Conservation (phyloP, 1,284 basidiomycete species). For the Ustilago lituana region DNA sequence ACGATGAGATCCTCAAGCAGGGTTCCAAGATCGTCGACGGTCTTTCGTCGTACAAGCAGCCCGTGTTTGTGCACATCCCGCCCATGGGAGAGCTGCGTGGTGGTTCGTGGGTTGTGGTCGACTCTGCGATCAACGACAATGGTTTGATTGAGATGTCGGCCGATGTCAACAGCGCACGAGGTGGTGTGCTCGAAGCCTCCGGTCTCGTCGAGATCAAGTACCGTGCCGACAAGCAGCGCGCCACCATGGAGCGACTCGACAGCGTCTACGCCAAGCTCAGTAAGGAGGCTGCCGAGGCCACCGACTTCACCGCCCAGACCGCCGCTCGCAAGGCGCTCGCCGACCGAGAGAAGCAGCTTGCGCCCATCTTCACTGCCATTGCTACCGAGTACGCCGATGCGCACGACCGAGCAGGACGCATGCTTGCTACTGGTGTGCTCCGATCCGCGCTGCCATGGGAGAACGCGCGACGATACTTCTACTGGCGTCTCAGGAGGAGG, state of each 20-base stretch:
- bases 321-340: constrained; percentile 74
- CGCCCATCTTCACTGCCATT: constrained; percentile 91
- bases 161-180: constrained; percentile 86
- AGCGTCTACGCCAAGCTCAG: constrained; percentile 83
- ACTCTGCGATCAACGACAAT: constrained; percentile 90
- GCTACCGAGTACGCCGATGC: constrained; percentile 95
- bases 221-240: constrained; percentile 79
- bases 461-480: constrained; percentile 86
- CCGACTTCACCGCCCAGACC: constrained; percentile 73
- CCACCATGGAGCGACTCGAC: constrained; percentile 94
- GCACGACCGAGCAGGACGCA: constrained; percentile 92
- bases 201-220: constrained; percentile 81
- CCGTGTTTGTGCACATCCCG: constrained; percentile 98
- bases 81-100: constrained; percentile 98
- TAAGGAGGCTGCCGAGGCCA: constrained; percentile 73
- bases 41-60: constrained; percentile 93
- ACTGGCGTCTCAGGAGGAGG: constrained; percentile 84
- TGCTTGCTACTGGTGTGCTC: constrained; percentile 94
- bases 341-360: constrained; percentile 82
- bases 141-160: constrained; percentile 93
- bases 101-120: constrained; percentile 98
- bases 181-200: constrained; percentile 93
- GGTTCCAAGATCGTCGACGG: constrained; percentile 87
- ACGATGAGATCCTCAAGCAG: constrained; percentile 68
- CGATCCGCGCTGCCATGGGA: constrained; percentile 77